These are phyloP conservation scores for Diaporthe ampelina DNA, from an alignment of 2,329 filamentous ascomycete species.

Conservation along the genomic window DNA sequence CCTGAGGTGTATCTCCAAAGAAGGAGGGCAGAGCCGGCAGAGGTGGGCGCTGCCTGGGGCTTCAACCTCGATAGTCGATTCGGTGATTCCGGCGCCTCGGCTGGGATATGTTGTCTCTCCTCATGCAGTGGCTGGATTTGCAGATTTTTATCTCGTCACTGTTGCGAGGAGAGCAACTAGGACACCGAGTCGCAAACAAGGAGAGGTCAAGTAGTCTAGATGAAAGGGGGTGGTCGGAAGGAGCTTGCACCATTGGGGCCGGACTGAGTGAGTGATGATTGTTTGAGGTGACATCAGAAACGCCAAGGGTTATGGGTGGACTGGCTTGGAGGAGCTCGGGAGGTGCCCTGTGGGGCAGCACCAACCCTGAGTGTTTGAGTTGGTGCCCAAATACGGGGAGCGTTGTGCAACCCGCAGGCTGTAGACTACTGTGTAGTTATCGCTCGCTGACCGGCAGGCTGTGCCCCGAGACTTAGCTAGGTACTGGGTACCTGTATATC, in stretches of 20 bases:
- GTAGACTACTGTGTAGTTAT: not conserved
- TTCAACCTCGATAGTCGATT: not conserved
- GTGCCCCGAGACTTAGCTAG: no score
- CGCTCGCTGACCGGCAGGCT: no score
- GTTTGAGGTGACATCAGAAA: slow-evolving; percentile 35
- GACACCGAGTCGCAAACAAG: not conserved
- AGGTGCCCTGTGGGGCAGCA: not conserved
- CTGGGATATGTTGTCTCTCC: slow-evolving; percentile 3
- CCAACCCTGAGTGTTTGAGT: slow-evolving; percentile 12
- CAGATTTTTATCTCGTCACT: not conserved
- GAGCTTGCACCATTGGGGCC: slow-evolving; percentile 8
- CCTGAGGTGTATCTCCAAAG: not conserved
- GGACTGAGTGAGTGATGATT: slow-evolving; percentile 14
- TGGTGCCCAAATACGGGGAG: not conserved
- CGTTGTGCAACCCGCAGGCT: no score
- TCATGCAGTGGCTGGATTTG: not conserved
- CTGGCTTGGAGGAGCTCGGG: not conserved
- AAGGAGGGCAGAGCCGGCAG: not conserved
- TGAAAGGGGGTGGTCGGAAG: slow-evolving; percentile 13
- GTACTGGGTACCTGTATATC: no score
- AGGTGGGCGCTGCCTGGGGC: slow-evolving; percentile 20
- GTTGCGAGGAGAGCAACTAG: not conserved
- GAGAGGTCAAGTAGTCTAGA: not conserved
- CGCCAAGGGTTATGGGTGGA: slow-evolving; percentile 14
- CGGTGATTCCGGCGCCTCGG: not conserved